Evolutionary conservation across 2,329 filamentous ascomycete genomes (phyloP).

Genomic region (Dothiorella sarmentorum): DNA sequence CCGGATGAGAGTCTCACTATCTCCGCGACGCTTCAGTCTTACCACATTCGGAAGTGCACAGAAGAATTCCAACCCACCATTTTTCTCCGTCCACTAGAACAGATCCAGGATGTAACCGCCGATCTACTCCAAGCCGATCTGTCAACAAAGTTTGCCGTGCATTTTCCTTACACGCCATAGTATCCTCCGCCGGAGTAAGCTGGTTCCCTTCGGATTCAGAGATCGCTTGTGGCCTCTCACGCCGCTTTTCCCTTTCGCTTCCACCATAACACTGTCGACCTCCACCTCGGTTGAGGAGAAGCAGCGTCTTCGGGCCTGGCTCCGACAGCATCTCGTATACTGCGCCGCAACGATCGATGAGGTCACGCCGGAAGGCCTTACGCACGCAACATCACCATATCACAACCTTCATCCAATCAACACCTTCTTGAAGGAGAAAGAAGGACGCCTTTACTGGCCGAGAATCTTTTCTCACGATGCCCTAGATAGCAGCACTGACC

Average conservation of each 20-base stretch:
- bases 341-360: not conserved
- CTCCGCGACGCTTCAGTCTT: not conserved
- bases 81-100: not conserved
- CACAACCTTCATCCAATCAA: not conserved
- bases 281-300: not conserved
- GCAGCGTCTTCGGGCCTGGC: not conserved
- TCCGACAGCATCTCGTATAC: not conserved
- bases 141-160: not conserved
- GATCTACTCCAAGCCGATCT: not conserved
- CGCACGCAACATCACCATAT: not conserved
- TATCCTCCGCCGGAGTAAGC: not conserved
- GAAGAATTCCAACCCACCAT: not conserved
- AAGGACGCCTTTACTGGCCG: no score
- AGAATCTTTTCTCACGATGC: no score
- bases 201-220: not conserved
- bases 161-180: not conserved
- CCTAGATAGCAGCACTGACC: no score
- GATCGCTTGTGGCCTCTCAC: not conserved
- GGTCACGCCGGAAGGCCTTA: not conserved
- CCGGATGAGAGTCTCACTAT: not conserved
- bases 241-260: not conserved
- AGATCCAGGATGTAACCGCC: not conserved
- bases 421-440: no score
- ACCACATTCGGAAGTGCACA: not conserved
- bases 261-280: not conserved